Percentiles rank a stretch among this genome's conserved stretches.
Conservation (phyloP, 1,284 basidiomycete species). For the Cryptococcus maquisensis region DNA sequence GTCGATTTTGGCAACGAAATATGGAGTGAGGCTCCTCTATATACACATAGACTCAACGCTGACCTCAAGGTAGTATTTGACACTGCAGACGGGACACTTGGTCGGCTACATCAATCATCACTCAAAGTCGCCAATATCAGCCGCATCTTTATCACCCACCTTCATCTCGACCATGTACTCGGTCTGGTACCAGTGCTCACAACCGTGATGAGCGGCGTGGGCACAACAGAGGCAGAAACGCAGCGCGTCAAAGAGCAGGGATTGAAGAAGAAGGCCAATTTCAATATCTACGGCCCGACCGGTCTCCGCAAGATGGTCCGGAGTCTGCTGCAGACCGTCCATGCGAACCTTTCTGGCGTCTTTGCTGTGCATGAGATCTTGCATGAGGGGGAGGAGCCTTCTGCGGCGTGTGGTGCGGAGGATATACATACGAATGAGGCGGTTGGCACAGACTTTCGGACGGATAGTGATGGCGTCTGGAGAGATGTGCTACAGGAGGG, state of each 20-base stretch:
- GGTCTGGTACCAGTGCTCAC: constrained; percentile 71
- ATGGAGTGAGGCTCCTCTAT: constrained; percentile 38
- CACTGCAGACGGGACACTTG: constrained; percentile 81
- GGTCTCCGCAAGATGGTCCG: constrained; percentile 77
- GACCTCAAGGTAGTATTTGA: constrained; percentile 60
- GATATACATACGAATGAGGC: constrained; percentile 65
- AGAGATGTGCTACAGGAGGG: constrained; percentile 51
- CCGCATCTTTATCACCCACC: constrained; percentile 82
- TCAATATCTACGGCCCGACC: constrained; percentile 78
- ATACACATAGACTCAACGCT: constrained; percentile 31
- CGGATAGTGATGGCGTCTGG: constrained; percentile 69
- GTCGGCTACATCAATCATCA: constrained; percentile 65
- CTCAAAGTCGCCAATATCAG: constrained; percentile 58
- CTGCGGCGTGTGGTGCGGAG: constrained; percentile 53
- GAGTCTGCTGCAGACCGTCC: constrained; percentile 65
- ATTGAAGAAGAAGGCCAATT: constrained; percentile 51
- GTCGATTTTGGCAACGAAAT: constrained; percentile 47
- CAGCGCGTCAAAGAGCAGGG: constrained; percentile 33
- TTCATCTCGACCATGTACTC: constrained; percentile 83
- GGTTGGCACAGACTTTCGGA: constrained; percentile 61
- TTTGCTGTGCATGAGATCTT: constrained; percentile 82
- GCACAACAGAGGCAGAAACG: constrained; percentile 37
- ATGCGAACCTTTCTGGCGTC: constrained; percentile 60
- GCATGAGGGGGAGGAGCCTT: constrained; percentile 52
- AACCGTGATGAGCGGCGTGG: constrained; percentile 56